A percentile compares a stretch with the other conserved stretches of the same genome.
Conservation (phyloP, 1,139 yeast species). For the Yamadazyma taylorii region DNA sequence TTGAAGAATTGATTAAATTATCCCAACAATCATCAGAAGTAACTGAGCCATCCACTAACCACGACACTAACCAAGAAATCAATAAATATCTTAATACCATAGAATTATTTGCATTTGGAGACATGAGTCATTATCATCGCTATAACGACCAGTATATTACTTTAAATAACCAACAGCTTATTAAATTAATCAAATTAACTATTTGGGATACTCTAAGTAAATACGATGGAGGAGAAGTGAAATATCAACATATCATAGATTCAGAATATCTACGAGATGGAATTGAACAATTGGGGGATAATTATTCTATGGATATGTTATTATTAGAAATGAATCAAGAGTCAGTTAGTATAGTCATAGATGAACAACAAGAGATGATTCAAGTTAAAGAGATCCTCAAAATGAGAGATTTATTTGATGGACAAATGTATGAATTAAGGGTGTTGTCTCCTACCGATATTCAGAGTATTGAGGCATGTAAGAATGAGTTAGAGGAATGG, state of each 20-base stretch:
- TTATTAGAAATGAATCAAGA: slow-evolving; percentile 21
- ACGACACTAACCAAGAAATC: background rate
- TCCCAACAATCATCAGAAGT: background rate
- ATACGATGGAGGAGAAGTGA: slow-evolving; percentile 21
- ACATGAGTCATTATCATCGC: slow-evolving; percentile 25
- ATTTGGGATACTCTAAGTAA: slow-evolving; percentile 17
- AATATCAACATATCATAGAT: slow-evolving; percentile 3
- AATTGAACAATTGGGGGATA: slow-evolving; percentile 4
- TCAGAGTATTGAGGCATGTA: slow-evolving; percentile 9
- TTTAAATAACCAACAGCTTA: slow-evolving; percentile 14
- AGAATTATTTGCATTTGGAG: slow-evolving; percentile 43
- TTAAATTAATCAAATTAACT: slow-evolving; percentile 30
- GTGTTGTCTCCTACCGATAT: slow-evolving; percentile 21
- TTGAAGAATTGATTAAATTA: slow-evolving; percentile 5
- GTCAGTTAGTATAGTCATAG: slow-evolving; percentile 27
- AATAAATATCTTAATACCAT: slow-evolving; percentile 14
- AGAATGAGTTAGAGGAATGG: slow-evolving; percentile 8
- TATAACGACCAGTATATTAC: slow-evolving; percentile 19
- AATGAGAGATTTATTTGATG: slow-evolving; percentile 34
- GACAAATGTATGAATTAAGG: slow-evolving; percentile 18
- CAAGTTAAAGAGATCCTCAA: slow-evolving; percentile 19
- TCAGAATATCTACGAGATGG: slow-evolving; percentile 6
- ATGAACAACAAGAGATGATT: slow-evolving; percentile 24
- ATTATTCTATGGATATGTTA: slow-evolving; percentile 5
- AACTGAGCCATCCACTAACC: no score